These are phyloP conservation scores for Myxozyma neglecta DNA, from an alignment of 805 yeast genomes.

Conservation along the genomic window DNA sequence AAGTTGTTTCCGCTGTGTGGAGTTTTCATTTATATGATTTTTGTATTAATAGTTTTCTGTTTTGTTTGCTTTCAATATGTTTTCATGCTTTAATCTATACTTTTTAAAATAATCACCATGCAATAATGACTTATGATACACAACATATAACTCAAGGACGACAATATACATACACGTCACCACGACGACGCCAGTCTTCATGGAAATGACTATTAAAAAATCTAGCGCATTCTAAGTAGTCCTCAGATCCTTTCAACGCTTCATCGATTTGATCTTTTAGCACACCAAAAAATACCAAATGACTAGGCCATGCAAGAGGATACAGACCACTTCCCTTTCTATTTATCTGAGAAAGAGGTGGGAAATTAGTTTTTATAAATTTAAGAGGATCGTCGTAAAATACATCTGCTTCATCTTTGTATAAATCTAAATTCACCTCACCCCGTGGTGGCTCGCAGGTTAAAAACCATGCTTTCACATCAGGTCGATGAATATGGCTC, in stretches of 20 bases:
- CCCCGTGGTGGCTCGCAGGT: slow-evolving; percentile 90
- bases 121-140: too few relatives aligned
- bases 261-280: slow-evolving; percentile 40
- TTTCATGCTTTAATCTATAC: too few relatives aligned
- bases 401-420: slow-evolving; percentile 83
- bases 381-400: slow-evolving; percentile 65
- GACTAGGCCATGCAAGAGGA: slow-evolving; percentile 65
- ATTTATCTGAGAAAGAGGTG: slow-evolving; percentile 35
- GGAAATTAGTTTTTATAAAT: slow-evolving; percentile 60
- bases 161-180: slow-evolving; percentile 66
- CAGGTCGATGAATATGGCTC: slow-evolving; percentile 67
- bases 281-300: slow-evolving; percentile 69
- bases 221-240: slow-evolving; percentile 41
- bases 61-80: too few relatives aligned
- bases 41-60: not conserved
- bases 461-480: slow-evolving; percentile 64
- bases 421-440: slow-evolving; percentile 44
- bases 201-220: slow-evolving; percentile 79
- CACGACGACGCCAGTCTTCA: slow-evolving; percentile 80
- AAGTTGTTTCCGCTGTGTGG: not conserved
- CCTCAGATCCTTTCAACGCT: not conserved
- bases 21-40: not conserved
- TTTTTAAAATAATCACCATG: too few relatives aligned
- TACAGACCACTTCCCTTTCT: slow-evolving; percentile 34
- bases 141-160: not conserved